These are phyloP conservation scores for Penicillium soppii DNA, from an alignment of 495 filamentous ascomycete genomes.

Conservation along the genomic window DNA sequence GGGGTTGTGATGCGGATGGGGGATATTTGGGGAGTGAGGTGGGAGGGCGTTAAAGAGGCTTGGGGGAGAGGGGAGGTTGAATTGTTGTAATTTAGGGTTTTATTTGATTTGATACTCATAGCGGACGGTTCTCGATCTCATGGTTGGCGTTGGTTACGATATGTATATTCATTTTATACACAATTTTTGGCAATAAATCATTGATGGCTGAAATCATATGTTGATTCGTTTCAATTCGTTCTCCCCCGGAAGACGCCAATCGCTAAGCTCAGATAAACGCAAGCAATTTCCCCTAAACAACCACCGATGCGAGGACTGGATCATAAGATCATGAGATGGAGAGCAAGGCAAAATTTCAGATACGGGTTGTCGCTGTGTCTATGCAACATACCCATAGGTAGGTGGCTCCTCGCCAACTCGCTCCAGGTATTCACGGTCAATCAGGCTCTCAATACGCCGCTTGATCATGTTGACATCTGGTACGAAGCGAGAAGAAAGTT, in stretches of 20 bases:
- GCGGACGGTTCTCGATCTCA: neutral
- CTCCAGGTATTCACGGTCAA: slow-evolving; percentile 92
- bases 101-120: neutral
- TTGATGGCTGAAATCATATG: too few relatives aligned
- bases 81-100: slow-evolving; percentile 59
- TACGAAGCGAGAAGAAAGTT: slow-evolving; percentile 76
- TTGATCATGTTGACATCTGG: slow-evolving; percentile 93
- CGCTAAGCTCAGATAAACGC: slow-evolving; percentile 28
- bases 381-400: slow-evolving; percentile 78
- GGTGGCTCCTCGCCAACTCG: slow-evolving; percentile 70
- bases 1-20: slow-evolving; percentile 64
- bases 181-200: too few relatives aligned
- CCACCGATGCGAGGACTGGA: slow-evolving; percentile 4
- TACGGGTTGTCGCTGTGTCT: neutral
- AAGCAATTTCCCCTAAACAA: neutral
- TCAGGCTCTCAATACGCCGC: slow-evolving; percentile 87
- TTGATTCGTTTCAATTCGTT: slow-evolving; percentile 5
- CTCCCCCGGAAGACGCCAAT: slow-evolving; percentile 20
- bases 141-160: slow-evolving; percentile 11
- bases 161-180: too few relatives aligned
- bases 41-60: slow-evolving; percentile 72
- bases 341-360: neutral
- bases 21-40: slow-evolving; percentile 84
- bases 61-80: slow-evolving; percentile 77
- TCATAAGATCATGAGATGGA: slow-evolving; percentile 5